Evolutionary conservation across 1,284 basidiomycete genomes (phyloP).

Genomic region (Trametes pubescens): DNA sequence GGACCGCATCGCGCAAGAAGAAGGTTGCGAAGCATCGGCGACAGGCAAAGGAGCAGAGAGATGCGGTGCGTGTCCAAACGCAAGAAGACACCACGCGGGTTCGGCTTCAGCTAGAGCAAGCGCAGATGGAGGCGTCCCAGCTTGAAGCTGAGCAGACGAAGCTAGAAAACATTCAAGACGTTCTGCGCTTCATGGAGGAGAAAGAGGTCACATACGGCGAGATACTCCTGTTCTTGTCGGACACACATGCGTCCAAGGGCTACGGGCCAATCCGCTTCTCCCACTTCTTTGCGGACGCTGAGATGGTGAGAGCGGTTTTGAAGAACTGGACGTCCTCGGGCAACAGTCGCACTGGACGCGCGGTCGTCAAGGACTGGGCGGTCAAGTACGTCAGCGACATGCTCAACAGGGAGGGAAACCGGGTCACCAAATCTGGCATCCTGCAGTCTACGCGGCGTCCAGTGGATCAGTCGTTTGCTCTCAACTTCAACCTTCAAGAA

Average conservation of each 20-base stretch:
- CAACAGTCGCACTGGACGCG: conserved; percentile 17
- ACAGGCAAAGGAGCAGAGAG: no score
- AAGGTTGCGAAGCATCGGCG: no score
- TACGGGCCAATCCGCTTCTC: not conserved
- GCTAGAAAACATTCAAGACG: not conserved
- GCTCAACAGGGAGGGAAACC: not conserved
- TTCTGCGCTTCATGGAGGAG: not conserved
- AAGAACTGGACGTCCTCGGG: conserved; percentile 10
- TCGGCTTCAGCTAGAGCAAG: no score
- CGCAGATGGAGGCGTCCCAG: no score
- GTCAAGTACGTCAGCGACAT: not conserved
- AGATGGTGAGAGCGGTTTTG: not conserved
- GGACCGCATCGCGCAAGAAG: no score
- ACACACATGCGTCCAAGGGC: not conserved
- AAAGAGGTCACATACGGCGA: not conserved
- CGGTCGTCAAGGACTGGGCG: conserved; percentile 14
- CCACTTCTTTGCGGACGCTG: conserved; percentile 8
- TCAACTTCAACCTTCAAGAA: no score
- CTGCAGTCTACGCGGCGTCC: not conserved
- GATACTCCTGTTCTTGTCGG: conserved; percentile 4
- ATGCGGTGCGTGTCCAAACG: no score
- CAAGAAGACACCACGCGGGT: no score
- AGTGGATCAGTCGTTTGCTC: no score
- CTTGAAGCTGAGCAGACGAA: no score
- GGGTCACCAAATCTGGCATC: not conserved